Evolutionary conservation across 805 yeast species (phyloP), one percentile per base, ranked within the genome.

Genomic region (Danielia oregonensis): DNA sequence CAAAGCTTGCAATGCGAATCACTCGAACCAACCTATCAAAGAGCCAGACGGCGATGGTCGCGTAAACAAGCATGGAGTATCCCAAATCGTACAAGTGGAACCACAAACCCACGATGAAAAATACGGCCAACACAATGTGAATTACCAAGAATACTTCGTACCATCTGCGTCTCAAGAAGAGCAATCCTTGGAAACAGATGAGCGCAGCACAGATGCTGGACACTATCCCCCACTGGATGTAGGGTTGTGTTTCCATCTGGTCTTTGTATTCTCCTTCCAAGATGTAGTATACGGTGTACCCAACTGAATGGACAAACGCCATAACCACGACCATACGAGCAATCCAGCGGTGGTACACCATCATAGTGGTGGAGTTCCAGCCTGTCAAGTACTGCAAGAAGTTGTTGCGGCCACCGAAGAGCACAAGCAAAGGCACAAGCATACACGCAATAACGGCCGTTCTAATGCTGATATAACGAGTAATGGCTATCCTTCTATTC

Each of bases 1-100:
- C 72, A 40, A 65, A 65, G 12, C 41, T 36, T 4, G 46, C 5
- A 19, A 65, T 43, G 23, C 70, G 47, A 1, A 23, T 39, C 9
- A 61, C 10, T 37, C 71, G 46, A 0, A 55, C 48, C 6, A 45
- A 47, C 27, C 70, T 47, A 38, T 65, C 70, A 29, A 63, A 51
- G 0, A 44, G 49, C 72, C 72, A 65, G 9, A 62, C 43, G 1
- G 48, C 51, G 14, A 46, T 24, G 6, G 39, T 22, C 6, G 49
- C 45, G 16, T 37, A 30, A 40, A 43, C 33, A 19, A 36, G 35
- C 33, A 26, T 36, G 10, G 39, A 35, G 26, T 37, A 39, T 3
- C 36, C 34, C 15, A 34, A 24, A 13, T 26, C 36, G 10, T 32
- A 23, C n/a, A 35, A 29, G 26, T 48, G 52, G 24, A 33, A 29